Evolutionary conservation across 768 basidiomycete species (phyloP), one percentile per base, ranked within the genome.

Genomic region (Austroboletus eburneus): DNA sequence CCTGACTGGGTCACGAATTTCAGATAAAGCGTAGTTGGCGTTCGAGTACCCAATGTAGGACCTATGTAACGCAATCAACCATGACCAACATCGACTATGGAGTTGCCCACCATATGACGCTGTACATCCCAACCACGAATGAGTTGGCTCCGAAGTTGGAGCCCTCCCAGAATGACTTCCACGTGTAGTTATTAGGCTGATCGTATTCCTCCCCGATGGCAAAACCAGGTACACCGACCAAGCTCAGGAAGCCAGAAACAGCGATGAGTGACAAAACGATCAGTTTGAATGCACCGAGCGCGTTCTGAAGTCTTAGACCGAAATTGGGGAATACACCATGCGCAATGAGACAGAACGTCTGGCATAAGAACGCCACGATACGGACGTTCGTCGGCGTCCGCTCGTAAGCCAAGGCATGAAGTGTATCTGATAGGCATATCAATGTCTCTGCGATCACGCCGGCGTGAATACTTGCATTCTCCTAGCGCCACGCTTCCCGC

Each of bases 21-120:
- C 86, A 4, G 83, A 84, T 5, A 89, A 68, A 0, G 80, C 82
- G 51, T 85, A 87, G 57, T 88, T 87, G 9, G 84, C 85, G 47
- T 83, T 85, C 3, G 79, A 77, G 58, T 87, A 90, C 0, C 87
- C 87, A 39, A 77, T 72, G 57, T 80, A 85, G 0, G 83, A 81
- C 85, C 85, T 86, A n/a, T n/a, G n/a, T n/a, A 34, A 10, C 27
- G 14, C 12, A 43, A 23, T 54, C 6, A 43, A 39, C 9, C 3
- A 20, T 7, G 29, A 27, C 0, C 4, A 14, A 42, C n/a, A 5
- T 27, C 5, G 5, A 23, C 12, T 3, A 22, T 1, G 6, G 13
- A 22, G 9, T 2, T 18, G 45, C 68, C 9, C 43, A 84, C 85
- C 86, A 88, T 20, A 85, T 81, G 35, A 87, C 81, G 51, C 74